Evolutionary conservation across 306 rosid genomes (phyloP).

Genomic region (Trifolium pratense): DNA sequence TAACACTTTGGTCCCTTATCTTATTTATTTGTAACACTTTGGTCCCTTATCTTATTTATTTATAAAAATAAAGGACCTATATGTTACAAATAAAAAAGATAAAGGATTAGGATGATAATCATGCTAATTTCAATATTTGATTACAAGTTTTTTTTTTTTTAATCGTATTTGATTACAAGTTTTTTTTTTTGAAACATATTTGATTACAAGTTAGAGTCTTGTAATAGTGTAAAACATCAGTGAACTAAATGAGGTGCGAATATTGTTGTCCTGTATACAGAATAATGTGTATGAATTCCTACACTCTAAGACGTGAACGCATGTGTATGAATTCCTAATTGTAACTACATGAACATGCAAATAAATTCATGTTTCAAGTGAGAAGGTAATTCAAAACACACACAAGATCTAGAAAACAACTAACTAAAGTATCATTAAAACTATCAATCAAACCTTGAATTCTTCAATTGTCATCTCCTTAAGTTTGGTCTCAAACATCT

Average conservation of each 20-base stretch:
- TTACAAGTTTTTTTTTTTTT: too few relatives aligned
- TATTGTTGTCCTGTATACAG: background rate
- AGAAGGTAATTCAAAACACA: slow-evolving; percentile 29
- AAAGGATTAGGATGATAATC: background rate
- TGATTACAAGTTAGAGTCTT: background rate
- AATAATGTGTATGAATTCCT: slow-evolving; percentile 8
- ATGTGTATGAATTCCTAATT: slow-evolving; percentile 6
- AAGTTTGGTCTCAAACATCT: slow-evolving; percentile 74
- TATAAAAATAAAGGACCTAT: too few relatives aligned
- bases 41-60: too few relatives aligned
- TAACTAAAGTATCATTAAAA: slow-evolving; percentile 17
- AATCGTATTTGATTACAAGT: too few relatives aligned
- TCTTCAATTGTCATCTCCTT: slow-evolving; percentile 79
- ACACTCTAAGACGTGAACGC: too few relatives aligned
- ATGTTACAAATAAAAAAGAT: too few relatives aligned
- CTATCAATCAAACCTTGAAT: slow-evolving; percentile 68
- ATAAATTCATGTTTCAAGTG: slow-evolving; percentile 1
- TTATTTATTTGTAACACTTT: too few relatives aligned
- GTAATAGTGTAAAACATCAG: background rate
- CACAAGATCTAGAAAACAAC: slow-evolving; percentile 26
- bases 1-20: too few relatives aligned
- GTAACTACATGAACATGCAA: slow-evolving; percentile 3
- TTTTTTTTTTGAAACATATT: too few relatives aligned
- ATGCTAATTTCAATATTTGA: background rate
- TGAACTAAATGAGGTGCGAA: slow-evolving; percentile 15